phyloP scores from a whole-genome alignment of 2,329 filamentous ascomycete genomes.

The Emydomyces testavorans region DNA sequence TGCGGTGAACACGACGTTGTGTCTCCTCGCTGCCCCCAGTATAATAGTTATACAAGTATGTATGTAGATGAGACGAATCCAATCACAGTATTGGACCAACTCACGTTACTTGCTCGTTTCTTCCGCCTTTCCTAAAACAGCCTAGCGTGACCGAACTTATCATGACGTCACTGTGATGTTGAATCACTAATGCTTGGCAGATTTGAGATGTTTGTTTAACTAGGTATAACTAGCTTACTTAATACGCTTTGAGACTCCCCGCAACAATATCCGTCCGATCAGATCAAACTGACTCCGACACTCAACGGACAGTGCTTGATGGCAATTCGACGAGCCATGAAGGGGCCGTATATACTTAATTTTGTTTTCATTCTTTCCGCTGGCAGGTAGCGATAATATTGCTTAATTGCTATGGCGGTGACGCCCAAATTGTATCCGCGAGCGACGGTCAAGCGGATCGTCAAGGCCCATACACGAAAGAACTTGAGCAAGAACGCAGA shows the following conservation, averaged over 20 bases:
- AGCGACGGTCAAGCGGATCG: constrained; percentile 72
- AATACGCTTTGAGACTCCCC: no score
- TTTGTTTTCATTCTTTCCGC: not conserved
- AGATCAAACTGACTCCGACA: not conserved
- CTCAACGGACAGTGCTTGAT: not conserved
- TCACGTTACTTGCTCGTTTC: constrained; percentile 8
- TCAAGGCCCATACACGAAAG: constrained; percentile 76
- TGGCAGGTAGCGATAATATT: not conserved
- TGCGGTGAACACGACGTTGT: no score
- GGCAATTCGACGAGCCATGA: not conserved
- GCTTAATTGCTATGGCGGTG: constrained; percentile 50
- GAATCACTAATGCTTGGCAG: not conserved
- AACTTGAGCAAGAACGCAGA: constrained; percentile 76
- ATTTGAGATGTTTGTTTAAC: constrained; percentile 1
- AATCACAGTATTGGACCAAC: not conserved
- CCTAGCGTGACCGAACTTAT: not conserved
- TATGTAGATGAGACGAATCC: no score
- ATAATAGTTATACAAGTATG: no score
- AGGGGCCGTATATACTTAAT: not conserved
- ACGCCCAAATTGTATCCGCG: constrained; percentile 71
- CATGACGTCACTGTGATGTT: not conserved
- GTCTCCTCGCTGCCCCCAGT: no score
- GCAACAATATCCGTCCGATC: not conserved
- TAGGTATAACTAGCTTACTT: not conserved
- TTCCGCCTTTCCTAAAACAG: not conserved